Evolutionary conservation across 345 rosid species (phyloP).

Genomic region (Citrus reticulata): DNA sequence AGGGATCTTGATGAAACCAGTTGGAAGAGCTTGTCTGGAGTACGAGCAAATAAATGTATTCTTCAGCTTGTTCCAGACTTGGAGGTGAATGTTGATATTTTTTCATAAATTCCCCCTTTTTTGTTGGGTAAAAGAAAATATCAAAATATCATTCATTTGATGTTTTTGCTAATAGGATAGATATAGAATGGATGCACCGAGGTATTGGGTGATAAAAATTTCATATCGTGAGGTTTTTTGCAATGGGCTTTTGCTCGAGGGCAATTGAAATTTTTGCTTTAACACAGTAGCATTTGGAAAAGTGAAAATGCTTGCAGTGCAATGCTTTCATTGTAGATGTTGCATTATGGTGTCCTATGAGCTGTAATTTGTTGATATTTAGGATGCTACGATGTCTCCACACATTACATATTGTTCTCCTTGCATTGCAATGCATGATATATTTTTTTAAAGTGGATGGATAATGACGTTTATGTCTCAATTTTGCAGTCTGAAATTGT

Average conservation of each 20-base stretch:
- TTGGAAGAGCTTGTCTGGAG: conserved; percentile 62
- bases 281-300: background rate
- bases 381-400: background rate
- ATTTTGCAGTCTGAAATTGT: background rate
- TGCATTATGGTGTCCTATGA: background rate
- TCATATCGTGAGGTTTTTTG: background rate
- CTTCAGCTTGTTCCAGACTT: conserved; percentile 53
- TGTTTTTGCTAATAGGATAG: background rate
- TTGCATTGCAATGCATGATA: no score
- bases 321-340: background rate
- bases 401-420: no score
- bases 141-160: background rate
- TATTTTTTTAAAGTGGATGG: no score
- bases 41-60: conserved; percentile 38
- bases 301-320: background rate
- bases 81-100: conserved; percentile 28
- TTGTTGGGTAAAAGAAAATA: background rate
- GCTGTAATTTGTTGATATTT: background rate
- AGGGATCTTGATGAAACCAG: conserved; percentile 49
- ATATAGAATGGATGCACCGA: background rate
- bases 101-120: background rate
- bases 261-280: background rate
- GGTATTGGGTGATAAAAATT: background rate
- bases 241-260: background rate
- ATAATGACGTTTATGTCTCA: background rate